Conservation (phyloP, 1,284 basidiomycete species). For the Puccinia sorghi region DNA sequence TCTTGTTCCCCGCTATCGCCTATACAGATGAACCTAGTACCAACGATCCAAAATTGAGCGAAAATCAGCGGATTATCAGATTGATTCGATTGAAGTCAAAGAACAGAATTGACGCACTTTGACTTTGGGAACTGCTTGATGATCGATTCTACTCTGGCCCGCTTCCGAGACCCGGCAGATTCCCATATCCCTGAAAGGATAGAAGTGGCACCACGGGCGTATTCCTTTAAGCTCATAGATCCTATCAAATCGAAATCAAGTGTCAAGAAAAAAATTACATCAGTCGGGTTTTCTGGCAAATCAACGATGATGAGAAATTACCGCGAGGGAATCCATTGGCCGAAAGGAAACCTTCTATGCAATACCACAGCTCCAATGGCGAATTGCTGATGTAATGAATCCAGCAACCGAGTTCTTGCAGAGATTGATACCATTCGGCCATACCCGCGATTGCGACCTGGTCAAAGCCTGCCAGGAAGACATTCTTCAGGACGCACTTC, state of each 20-base stretch:
- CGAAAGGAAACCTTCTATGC: conserved; percentile 54
- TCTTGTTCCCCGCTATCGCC: conserved; percentile 57
- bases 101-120: conserved; percentile 2
- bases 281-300: too few relatives aligned
- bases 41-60: background rate
- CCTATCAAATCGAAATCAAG: conserved; percentile 8
- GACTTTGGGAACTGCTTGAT: conserved; percentile 32
- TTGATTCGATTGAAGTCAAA: conserved; percentile 52
- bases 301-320: conserved; percentile 30
- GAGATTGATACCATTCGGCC: conserved; percentile 49
- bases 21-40: conserved; percentile 54
- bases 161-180: conserved; percentile 37
- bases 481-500: conserved; percentile 55
- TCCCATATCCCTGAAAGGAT: conserved; percentile 41
- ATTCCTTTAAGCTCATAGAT: conserved; percentile 45
- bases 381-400: conserved; percentile 57
- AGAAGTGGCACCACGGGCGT: conserved; percentile 39
- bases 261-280: background rate
- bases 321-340: conserved; percentile 54
- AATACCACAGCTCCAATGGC: conserved; percentile 55
- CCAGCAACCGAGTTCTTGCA: conserved; percentile 24
- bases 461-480: conserved; percentile 55
- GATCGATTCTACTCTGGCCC: conserved; percentile 39
- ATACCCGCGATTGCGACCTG: conserved; percentile 55
- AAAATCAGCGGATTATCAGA: background rate